Base-by-base conservation (phyloP, 75 land plant genomes). In the Cryptomeria japonica region DNA sequence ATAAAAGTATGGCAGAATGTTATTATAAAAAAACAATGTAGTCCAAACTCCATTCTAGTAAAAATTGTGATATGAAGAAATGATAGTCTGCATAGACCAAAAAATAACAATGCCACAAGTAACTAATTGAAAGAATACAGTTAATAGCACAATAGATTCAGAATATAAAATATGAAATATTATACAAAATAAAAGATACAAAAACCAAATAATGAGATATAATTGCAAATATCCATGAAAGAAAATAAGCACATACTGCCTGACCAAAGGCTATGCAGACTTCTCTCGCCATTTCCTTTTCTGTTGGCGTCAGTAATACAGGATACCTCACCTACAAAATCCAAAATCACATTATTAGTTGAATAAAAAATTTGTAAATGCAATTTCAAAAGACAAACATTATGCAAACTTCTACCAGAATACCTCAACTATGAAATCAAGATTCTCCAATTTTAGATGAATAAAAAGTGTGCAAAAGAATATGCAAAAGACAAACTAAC, bases 251-350 rank as follows among this genome's bases (percentile, higher is more conserved):
- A 25, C 86, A 89, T 95, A 98, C 99, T 92, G 90, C 93, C 94
- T 98, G 99, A 78, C 99, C 95, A 91, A 98, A 98, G 47, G 97
- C 96, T 31, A 94, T 89, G 88, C 97, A 98, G 58, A 98, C 99
- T 47, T 98, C 98, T 87, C 99, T 91, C 44, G 99, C 95, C 99
- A 98, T 98, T 88, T 98, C 93, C 93, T 98, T 98, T 91, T 98
- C 99, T 42, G 93, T 76, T 47, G 99, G 99, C 39, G 99, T 98
- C 86, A 98, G 86, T 31, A 98, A 64, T 4, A 98, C 99, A 86
- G 99, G 99, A 91, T 98, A 98, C 46, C 99, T 93, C 44, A 98
- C 95, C 99, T 98, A 93, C n/a, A 89, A 64, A 34, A 34, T 25
- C 37, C 32, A 75, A 75, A 34, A 9, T 75, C 16, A 1, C 77